Evolutionary conservation across 1,139 yeast genomes (phyloP).

Genomic region (Hyphopichia buzzinii): DNA sequence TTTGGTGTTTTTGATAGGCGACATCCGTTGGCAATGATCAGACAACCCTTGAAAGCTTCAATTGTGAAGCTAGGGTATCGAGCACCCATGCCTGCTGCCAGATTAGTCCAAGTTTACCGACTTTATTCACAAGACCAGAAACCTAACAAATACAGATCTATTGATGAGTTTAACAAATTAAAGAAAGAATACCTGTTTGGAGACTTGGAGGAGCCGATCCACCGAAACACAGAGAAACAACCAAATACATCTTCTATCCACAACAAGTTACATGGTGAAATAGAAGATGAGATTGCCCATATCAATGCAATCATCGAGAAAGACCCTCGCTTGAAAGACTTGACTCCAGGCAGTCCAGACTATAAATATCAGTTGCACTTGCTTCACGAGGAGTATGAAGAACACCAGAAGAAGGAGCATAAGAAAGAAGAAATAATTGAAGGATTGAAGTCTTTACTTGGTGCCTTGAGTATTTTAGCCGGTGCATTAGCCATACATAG

Average conservation of each 20-base stretch:
- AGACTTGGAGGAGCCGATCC: slow-evolving; percentile 17
- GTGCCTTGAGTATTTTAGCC: slow-evolving; percentile 30
- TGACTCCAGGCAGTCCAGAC: slow-evolving; percentile 36
- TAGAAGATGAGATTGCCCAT: slow-evolving; percentile 14
- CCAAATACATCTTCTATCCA: slow-evolving; percentile 10
- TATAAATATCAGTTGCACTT: slow-evolving; percentile 32
- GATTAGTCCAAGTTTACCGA: too few species aligned
- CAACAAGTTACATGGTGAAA: slow-evolving; percentile 10
- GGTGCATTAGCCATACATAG: slow-evolving; percentile 39
- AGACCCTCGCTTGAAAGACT: slow-evolving; percentile 33
- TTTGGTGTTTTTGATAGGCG: too few species aligned
- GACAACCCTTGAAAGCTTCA: too few species aligned
- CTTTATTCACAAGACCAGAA: slow-evolving; percentile 11
- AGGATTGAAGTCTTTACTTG: slow-evolving; percentile 32
- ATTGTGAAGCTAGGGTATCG: background rate
- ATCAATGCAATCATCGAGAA: slow-evolving; percentile 25
- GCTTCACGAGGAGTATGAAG: slow-evolving; percentile 28
- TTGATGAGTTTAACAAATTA: slow-evolving; percentile 40
- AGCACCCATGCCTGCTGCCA: background rate
- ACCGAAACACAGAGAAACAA: slow-evolving; percentile 10
- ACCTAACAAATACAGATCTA: slow-evolving; percentile 13
- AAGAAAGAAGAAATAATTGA: slow-evolving; percentile 29
- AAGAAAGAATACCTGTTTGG: slow-evolving; percentile 38
- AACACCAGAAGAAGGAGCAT: slow-evolving; percentile 20
- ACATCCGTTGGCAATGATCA: too few species aligned